Conservation (phyloP, 1,284 basidiomycete genomes). For the Paramarasmius palmivorus region DNA sequence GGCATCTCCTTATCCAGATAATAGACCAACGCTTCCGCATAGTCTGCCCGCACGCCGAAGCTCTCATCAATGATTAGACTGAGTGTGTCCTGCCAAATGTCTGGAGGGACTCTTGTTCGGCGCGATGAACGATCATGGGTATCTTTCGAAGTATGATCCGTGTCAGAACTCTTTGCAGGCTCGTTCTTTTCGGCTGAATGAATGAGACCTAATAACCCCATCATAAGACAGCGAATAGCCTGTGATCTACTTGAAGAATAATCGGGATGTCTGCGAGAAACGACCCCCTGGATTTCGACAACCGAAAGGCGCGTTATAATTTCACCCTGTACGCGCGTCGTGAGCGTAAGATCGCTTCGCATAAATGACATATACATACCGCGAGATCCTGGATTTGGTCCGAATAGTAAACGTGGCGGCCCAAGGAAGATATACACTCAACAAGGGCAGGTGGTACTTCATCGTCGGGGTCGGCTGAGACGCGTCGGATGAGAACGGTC, state of each 20-base stretch:
- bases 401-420: constrained; percentile 91
- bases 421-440: constrained; percentile 81
- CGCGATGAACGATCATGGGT: constrained; percentile 40
- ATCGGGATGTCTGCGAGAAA: constrained; percentile 43
- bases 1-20: constrained; percentile 80
- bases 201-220: constrained; percentile 75
- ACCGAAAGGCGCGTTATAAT: constrained; percentile 75
- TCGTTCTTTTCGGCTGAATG: constrained; percentile 59
- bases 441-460: constrained; percentile 71
- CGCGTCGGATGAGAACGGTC: constrained; percentile 72
- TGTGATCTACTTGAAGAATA: constrained; percentile 55
- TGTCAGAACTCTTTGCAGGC: constrained; percentile 3
- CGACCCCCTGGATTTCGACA: constrained; percentile 65
- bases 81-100: constrained; percentile 88
- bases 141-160: constrained; percentile 22
- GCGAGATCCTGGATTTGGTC: constrained; percentile 96
- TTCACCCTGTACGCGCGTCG: constrained; percentile 53
- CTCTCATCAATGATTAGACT: constrained; percentile 80
- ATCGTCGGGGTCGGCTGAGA: constrained; percentile 68
- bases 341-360: neutral
- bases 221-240: constrained; percentile 74
- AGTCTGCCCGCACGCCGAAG: constrained; percentile 74
- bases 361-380: constrained; percentile 30
- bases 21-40: constrained; percentile 68
- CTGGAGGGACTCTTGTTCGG: constrained; percentile 75